Evolutionary conservation across 2,329 filamentous ascomycete species (phyloP).

Genomic region (Trichoderma harzianum): DNA sequence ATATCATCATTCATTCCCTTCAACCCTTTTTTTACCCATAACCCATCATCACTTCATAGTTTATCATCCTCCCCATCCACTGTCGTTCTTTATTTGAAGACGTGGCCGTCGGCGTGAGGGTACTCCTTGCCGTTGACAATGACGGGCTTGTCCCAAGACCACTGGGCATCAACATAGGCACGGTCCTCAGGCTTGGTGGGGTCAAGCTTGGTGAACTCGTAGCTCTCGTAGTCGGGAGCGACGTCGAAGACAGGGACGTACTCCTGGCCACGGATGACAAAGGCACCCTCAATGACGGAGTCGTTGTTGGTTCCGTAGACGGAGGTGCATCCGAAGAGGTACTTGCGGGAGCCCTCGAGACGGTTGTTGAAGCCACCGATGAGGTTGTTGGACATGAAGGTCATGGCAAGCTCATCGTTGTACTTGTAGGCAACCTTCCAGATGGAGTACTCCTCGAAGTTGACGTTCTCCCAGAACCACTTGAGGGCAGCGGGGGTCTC

Average conservation of each 20-base stretch:
- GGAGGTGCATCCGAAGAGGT: slow-evolving; percentile 85
- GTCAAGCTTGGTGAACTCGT: slow-evolving; percentile 95
- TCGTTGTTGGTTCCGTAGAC: slow-evolving; percentile 88
- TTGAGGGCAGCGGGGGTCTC: slow-evolving; percentile 82
- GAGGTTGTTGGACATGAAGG: slow-evolving; percentile 99
- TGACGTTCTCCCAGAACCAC: slow-evolving; percentile 98
- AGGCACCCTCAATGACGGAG: slow-evolving; percentile 88
- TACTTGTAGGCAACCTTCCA: slow-evolving; percentile 98
- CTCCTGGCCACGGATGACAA: slow-evolving; percentile 91
- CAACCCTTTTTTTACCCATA: slow-evolving; percentile 32
- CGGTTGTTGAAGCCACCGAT: slow-evolving; percentile 97
- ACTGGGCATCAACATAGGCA: slow-evolving; percentile 80
- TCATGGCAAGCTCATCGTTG: slow-evolving; percentile 93
- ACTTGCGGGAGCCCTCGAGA: slow-evolving; percentile 97
- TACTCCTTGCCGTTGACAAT: slow-evolving; percentile 82
- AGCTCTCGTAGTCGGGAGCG: slow-evolving; percentile 95
- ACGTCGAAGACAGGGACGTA: slow-evolving; percentile 86
- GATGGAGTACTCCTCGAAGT: slow-evolving; percentile 92
- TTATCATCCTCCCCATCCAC: background rate
- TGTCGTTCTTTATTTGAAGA: slow-evolving; percentile 80
- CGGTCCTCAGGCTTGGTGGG: slow-evolving; percentile 78
- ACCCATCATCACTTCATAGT: slow-evolving; percentile 32
- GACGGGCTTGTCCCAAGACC: slow-evolving; percentile 88
- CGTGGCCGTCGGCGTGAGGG: slow-evolving; percentile 86
- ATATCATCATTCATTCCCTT: slow-evolving; percentile 30